These are phyloP conservation scores for Hanseniaspora hatyaiensis DNA, from an alignment of 805 yeast species.

Conservation along the genomic window DNA sequence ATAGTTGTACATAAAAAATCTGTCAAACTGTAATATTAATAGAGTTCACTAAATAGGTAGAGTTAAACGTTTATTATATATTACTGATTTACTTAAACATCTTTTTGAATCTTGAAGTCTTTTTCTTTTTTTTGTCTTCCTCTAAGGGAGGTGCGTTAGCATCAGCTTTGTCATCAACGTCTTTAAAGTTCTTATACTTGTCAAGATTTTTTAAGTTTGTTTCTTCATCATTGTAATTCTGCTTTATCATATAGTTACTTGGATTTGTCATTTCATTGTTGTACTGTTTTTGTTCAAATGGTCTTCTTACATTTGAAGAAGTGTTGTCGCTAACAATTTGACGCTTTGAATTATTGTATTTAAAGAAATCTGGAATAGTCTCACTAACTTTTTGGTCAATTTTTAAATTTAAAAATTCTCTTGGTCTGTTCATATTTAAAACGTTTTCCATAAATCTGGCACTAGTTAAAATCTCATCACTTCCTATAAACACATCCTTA, in stretches of 20 bases:
- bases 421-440: slow-evolving; percentile 29
- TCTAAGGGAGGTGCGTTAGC: too few species aligned
- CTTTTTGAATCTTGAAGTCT: slow-evolving; percentile 38
- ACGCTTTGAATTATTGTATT: background rate
- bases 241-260: slow-evolving; percentile 11
- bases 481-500: slow-evolving; percentile 70
- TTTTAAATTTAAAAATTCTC: slow-evolving; percentile 35
- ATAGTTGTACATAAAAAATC: slow-evolving; percentile 20
- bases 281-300: slow-evolving; percentile 15
- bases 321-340: slow-evolving; percentile 14
- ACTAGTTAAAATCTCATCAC: slow-evolving; percentile 60
- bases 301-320: background rate
- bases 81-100: slow-evolving; percentile 29
- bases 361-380: slow-evolving; percentile 36
- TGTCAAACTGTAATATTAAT: background rate
- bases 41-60: too few species aligned
- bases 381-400: slow-evolving; percentile 29
- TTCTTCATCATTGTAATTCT: slow-evolving; percentile 18
- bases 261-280: slow-evolving; percentile 8
- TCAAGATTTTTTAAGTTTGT: too few species aligned
- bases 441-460: slow-evolving; percentile 31
- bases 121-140: slow-evolving; percentile 32
- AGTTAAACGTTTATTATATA: too few species aligned
- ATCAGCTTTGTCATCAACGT: slow-evolving; percentile 12
- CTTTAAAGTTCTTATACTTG: slow-evolving; percentile 6